Evolutionary conservation across 768 basidiomycete species (phyloP), one percentile per base, ranked within the genome.

Genomic region (Phylloporus rhodoxanthus): DNA sequence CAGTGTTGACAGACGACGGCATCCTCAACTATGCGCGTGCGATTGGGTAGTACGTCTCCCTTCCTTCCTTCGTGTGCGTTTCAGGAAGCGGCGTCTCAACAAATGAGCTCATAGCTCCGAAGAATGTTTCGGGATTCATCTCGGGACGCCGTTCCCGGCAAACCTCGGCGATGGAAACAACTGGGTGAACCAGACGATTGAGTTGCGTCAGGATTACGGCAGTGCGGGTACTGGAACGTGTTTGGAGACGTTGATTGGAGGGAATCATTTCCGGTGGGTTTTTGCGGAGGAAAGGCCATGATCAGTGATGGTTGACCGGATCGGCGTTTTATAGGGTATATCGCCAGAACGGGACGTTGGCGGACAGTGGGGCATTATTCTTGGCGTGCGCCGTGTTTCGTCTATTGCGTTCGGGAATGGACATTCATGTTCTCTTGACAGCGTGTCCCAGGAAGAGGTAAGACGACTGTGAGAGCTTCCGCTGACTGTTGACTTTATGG

Each of bases 1-100:
- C 19, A 0, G 79, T 85, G 14, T 73, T 85, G 45, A 81, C 77
- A 0, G 72, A 80, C 47, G 54, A 64, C 23, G 83, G 84, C 0
- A 60, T 84, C 43, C 37, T 80, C 39, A 83, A 82, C 56, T 85
- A 72, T 58, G 83, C 81, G 0, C 71, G 64, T 29, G 76, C 82
- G 4, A 76, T 85, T 46, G 82, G 81, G 14, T 84, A 83, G 83
- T 85, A 56, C 53, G 76, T 67, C 23, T 20, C 13, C 10, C 26
- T n/a, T 6, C 28, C 19, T 10, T 33, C 15, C 8, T 36, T 11
- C 9, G 10, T 17, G 14, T 30, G 4, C 29, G 17, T 43, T 14
- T 32, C 42, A 21, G 21, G 4, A 15, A 19, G 10, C 40, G 8
- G 10, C 40, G 8, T 26, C 42, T 9, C 15, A 30, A 9, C 26